Base-by-base conservation (phyloP, 228 moss, liverwort and hornwort species). In the Sphagnum fallax region DNA sequence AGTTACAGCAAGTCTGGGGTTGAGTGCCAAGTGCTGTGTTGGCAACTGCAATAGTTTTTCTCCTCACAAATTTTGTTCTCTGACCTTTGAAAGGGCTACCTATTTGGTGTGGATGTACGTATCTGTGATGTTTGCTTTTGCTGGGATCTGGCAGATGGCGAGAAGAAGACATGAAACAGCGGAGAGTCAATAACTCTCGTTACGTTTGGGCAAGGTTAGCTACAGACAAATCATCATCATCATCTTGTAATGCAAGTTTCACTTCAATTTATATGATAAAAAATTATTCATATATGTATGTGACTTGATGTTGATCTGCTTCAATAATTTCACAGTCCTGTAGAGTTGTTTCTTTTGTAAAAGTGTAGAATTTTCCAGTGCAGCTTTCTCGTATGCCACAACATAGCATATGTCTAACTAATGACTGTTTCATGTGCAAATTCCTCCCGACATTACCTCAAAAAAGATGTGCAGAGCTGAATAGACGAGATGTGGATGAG, bases 401-500 rank as follows among this genome's bases (percentile, higher is more conserved):
- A 32, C 32, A 32, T 32, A 32, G 32, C 32, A 32, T 32, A 2
- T 2, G 0, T 32, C 32, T 32, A 32, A 32, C 32, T 55, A 55
- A 55, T 55, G 55, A 55, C 9, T 55, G 55, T 8, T 55, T 55
- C 12, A 8, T 55, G 9, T 55, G 55, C 32, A 32, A 32, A 32
- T 55, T 55, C 12, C 55, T 12, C 55, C 55, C 12, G 9, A 15
- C 63, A 6, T 10, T 15, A 50, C 48, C 10, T 85, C 53, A 61
- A 60, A 69, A 75, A 64, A 85, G 85, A 68, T 85, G 72, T 77
- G 76, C 85, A 75, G 85, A 85, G 71, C 74, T 85, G 67, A 85
- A 85, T 62, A 82, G 85, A 73, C 73, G 85, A 75, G 82, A 82
- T 62, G 85, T 85, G 49, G 85, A 85, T 75, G 85, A 85, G 79